Evolutionary conservation across 169 alveolate species (phyloP).

Genomic region (Cryptosporidium ryanae): DNA sequence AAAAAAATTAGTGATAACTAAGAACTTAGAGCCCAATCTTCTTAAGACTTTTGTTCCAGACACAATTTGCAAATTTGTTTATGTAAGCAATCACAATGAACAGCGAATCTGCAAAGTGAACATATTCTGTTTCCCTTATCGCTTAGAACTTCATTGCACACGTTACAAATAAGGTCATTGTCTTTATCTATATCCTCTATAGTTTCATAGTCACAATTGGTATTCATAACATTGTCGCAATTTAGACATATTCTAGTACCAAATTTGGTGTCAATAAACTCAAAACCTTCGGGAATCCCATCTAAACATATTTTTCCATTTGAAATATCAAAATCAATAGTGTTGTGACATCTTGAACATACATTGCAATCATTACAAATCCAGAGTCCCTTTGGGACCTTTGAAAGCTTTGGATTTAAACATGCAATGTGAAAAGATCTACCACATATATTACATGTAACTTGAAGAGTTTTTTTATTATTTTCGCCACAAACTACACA

Average conservation of each 20-base stretch:
- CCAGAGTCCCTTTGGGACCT: conserved; percentile 35
- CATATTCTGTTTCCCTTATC: conserved; percentile 26
- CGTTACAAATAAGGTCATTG: conserved; percentile 20
- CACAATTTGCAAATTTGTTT: conserved; percentile 58
- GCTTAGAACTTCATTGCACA: conserved; percentile 8
- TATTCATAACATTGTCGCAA: not conserved
- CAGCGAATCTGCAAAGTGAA: conserved; percentile 48
- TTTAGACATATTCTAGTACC: conserved; percentile 47
- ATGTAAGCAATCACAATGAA: conserved; percentile 16
- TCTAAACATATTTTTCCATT: conserved; percentile 28
- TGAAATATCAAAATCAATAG: conserved; percentile 15
- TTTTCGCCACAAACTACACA: conserved; percentile 29
- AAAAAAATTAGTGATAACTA: no score
- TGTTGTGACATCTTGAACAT: conserved; percentile 31
- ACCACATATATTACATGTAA: conserved; percentile 43
- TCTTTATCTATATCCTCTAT: not conserved
- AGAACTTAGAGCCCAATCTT: no score
- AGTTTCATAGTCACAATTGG: no score
- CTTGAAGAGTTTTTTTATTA: conserved; percentile 24
- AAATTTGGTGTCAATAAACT: conserved; percentile 15
- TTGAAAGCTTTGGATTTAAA: conserved; percentile 38
- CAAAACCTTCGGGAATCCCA: conserved; percentile 15
- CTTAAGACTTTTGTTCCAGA: not conserved
- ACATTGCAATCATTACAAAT: conserved; percentile 44
- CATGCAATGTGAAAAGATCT: conserved; percentile 45